These are phyloP conservation scores for Suhomyces faveliae DNA, from an alignment of 805 yeast genomes.

Conservation along the genomic window DNA sequence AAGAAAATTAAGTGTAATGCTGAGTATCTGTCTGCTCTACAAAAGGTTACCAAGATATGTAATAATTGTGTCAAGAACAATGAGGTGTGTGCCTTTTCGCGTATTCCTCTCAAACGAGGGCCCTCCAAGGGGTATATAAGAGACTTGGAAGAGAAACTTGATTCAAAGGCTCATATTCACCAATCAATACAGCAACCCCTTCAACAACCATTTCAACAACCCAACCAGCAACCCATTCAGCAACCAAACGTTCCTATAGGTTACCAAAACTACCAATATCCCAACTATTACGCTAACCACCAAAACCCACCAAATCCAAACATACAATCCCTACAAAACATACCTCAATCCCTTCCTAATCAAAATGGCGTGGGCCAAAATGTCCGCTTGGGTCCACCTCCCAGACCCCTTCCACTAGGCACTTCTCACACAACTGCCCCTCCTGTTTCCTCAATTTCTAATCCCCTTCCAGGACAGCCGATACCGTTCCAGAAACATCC, in stretches of 20 bases:
- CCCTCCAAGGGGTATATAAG: conserved; percentile 72
- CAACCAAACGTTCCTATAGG: too few relatives aligned
- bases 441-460: background rate
- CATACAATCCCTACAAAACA: too few relatives aligned
- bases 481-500: conserved; percentile 12
- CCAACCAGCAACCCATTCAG: conserved; percentile 18
- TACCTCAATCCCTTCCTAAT: too few relatives aligned
- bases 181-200: background rate
- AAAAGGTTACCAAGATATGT: conserved; percentile 53
- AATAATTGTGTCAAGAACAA: conserved; percentile 59
- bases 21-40: conserved; percentile 43
- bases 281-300: conserved; percentile 4
- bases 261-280: background rate
- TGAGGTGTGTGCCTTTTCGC: conserved; percentile 64
- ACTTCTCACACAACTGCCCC: background rate
- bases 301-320: background rate
- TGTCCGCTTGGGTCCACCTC: background rate
- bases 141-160: conserved; percentile 39
- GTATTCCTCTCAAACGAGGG: conserved; percentile 75
- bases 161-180: conserved; percentile 9
- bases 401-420: background rate
- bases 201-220: conserved; percentile 12
- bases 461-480: conserved; percentile 4
- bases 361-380: background rate
- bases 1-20: conserved; percentile 75